Evolutionary conservation across 1,284 basidiomycete species (phyloP).

Genomic region (Wallemia mellicola): DNA sequence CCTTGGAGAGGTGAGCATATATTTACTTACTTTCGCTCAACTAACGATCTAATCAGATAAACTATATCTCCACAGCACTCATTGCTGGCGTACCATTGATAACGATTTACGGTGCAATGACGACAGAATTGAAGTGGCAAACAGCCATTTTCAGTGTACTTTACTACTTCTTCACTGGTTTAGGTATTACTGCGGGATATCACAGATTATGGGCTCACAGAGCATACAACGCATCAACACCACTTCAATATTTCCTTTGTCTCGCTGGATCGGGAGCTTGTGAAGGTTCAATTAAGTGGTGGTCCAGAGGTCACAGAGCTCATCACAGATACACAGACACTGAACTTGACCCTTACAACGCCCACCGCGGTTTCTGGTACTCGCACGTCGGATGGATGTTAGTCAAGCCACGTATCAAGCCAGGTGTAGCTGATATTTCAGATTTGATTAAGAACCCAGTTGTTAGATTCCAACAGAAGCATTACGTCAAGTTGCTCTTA

Average conservation of each 20-base stretch:
- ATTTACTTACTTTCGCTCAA: constrained; percentile 41
- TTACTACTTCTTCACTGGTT: constrained; percentile 61
- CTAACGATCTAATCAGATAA: constrained; percentile 34
- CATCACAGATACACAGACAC: constrained; percentile 89
- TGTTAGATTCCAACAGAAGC: constrained; percentile 59
- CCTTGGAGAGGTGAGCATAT: constrained; percentile 8
- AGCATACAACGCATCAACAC: constrained; percentile 54
- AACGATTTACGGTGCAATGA: constrained; percentile 34
- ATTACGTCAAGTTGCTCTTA: constrained; percentile 41
- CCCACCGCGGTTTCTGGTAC: constrained; percentile 41
- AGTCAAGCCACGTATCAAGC: constrained; percentile 56
- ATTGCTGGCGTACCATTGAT: constrained; percentile 40
- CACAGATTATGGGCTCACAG: constrained; percentile 81
- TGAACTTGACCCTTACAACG: constrained; percentile 75
- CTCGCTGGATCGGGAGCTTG: constrained; percentile 55
- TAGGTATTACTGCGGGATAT: constrained; percentile 41
- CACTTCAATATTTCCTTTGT: constrained; percentile 48
- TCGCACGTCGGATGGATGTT: constrained; percentile 83
- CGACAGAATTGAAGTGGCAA: constrained; percentile 29
- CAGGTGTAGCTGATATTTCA: constrained; percentile 60
- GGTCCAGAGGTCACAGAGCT: constrained; percentile 74
- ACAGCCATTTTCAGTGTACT: constrained; percentile 38
- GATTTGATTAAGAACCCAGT: constrained; percentile 48
- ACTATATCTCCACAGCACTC: constrained; percentile 41
- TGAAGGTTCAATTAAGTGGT: constrained; percentile 77